Evolutionary conservation across 305 asterid genomes (phyloP), one percentile per base, ranked within the genome.

Genomic region (Fraxinus greggii): DNA sequence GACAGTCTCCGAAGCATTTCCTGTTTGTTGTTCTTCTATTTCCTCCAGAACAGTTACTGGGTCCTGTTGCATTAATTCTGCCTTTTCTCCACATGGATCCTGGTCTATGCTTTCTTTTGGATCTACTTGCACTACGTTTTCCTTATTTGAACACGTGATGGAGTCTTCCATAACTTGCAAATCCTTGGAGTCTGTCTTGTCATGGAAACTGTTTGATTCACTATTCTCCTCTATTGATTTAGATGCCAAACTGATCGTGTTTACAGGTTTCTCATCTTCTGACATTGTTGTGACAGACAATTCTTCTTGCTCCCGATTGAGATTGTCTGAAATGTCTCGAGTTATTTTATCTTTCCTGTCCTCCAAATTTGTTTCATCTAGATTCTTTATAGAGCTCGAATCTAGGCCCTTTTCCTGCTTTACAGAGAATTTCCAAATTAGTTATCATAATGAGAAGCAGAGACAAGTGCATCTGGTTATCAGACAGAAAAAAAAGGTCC

Each of bases 331-430:
- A 45, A 38, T 42, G 72, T 67, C 63, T 35, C 17, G 80, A 69
- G 79, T 45, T 83, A 85, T 78, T 84, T 79, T 33, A 83, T 78
- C 82, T 89, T 90, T 83, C 42, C 88, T 21, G 79, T 79, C 51
- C 79, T 84, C 56, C 84, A 84, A 85, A 79, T 80, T 76, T 85
- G 35, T 69, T 69, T 69, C 75, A 5, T 2, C 75, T 69, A 26
- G 21, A 69, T 69, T 13, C 23, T 28, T 13, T 69, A 13, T 26
- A 29, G 75, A 69, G 36, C 21, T 69, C 1, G 38, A 15, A 69
- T 26, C 36, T 69, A 69, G 36, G 38, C 38, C 38, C 19, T 29
- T 69, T 69, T 28, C 75, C 75, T 69, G 75, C 38, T 69, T 69
- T 17, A 29, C 19, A 26, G 38, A 69, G 75, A 69, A 12, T 69